Evolutionary conservation across 2,329 filamentous ascomycete genomes (phyloP).

Genomic region (Aspergillus pseudoglaucus): DNA sequence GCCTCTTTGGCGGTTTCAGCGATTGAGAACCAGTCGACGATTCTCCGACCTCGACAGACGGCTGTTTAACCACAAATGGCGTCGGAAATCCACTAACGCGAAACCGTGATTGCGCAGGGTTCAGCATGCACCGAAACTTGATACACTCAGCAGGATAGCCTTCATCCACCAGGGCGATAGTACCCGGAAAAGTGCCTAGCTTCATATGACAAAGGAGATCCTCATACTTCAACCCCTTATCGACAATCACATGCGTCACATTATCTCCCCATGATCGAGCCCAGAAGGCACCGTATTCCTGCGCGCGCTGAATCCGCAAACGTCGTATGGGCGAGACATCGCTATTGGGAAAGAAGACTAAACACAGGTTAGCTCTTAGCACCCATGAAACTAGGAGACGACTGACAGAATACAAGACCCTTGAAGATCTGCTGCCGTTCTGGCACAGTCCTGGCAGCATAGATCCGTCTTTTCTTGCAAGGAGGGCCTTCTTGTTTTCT

Average conservation of each 20-base stretch:
- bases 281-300: slow-evolving; percentile 70
- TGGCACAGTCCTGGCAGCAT: slow-evolving; percentile 41
- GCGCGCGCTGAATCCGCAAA: slow-evolving; percentile 66
- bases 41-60: slow-evolving; percentile 3
- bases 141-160: slow-evolving; percentile 65
- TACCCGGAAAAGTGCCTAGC: slow-evolving; percentile 40
- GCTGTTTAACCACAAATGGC: slow-evolving; percentile 8
- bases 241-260: slow-evolving; percentile 75
- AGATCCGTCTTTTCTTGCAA: slow-evolving; percentile 27
- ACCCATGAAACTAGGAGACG: background rate
- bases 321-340: slow-evolving; percentile 62
- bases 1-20: slow-evolving; percentile 22
- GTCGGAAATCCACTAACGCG: slow-evolving; percentile 23
- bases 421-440: slow-evolving; percentile 54
- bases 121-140: slow-evolving; percentile 50
- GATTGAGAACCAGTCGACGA: slow-evolving; percentile 14
- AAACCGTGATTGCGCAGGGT: slow-evolving; percentile 51
- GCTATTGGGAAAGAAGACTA: slow-evolving; percentile 72
- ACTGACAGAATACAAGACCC: slow-evolving; percentile 53
- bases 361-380: slow-evolving; percentile 4
- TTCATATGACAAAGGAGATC: slow-evolving; percentile 57
- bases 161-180: slow-evolving; percentile 57
- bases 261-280: slow-evolving; percentile 47
- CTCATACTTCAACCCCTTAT: slow-evolving; percentile 58
- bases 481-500: slow-evolving; percentile 7